These are phyloP conservation scores for Kluyveromyces aestuarii DNA, from an alignment of 805 yeast species.

Conservation along the genomic window DNA sequence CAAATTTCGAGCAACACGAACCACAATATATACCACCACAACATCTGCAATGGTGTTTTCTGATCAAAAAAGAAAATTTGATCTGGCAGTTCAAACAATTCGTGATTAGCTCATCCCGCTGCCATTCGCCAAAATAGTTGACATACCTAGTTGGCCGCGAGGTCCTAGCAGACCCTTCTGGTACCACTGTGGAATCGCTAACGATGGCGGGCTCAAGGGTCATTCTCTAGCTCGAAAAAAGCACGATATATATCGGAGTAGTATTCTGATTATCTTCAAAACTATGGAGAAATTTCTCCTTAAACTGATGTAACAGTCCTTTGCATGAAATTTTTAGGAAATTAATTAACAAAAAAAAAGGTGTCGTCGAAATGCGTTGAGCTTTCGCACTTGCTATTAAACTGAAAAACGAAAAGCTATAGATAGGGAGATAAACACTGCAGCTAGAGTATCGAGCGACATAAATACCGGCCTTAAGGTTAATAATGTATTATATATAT, in stretches of 20 bases:
- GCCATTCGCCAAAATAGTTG: conserved; percentile 24
- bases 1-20: conserved; percentile 20
- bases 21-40: conserved; percentile 62
- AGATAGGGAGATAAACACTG: no score
- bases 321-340: no score
- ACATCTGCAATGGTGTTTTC: conserved; percentile 61
- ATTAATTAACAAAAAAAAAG: no score
- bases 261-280: not conserved
- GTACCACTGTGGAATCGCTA: not conserved
- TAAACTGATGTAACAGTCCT: no score
- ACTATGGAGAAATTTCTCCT: not conserved
- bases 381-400: no score
- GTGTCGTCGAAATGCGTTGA: no score
- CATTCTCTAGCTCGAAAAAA: not conserved
- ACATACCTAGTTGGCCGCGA: conserved; percentile 6
- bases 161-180: conserved; percentile 6
- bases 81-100: conserved; percentile 40
- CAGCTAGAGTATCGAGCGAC: no score
- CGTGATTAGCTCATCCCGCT: conserved; percentile 19
- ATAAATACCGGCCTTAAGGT: no score
- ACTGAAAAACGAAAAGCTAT: no score
- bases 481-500: no score
- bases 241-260: not conserved
- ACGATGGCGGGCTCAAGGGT: not conserved
- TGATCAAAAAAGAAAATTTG: conserved; percentile 39